Evolutionary conservation across 345 rosid genomes (phyloP), one percentile per base, ranked within the genome.

Genomic region (Eucalyptus erythrocorys): DNA sequence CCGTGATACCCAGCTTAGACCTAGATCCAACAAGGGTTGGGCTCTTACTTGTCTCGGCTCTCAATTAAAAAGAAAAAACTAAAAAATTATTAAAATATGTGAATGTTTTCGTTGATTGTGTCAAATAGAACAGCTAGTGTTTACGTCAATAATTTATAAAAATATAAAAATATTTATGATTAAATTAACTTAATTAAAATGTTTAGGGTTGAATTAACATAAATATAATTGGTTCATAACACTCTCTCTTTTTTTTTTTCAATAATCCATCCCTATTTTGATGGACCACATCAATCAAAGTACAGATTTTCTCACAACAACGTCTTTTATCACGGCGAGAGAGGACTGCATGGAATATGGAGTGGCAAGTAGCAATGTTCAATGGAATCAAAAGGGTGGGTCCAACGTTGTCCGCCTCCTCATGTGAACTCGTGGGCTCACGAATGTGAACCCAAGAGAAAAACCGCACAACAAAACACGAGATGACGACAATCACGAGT

Each of bases 61-160:
- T n/a, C n/a, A n/a, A n/a, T n/a, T n/a, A n/a, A n/a, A n/a, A n/a
- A n/a, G n/a, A n/a, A n/a, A n/a, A n/a, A n/a, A n/a, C n/a, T n/a
- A n/a, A n/a, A n/a, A n/a, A n/a, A n/a, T n/a, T 26, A 26, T 59
- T 11, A 59, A 59, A 59, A 26, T 8, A 26, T 26, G 4, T 26
- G 0, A 1, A 2, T 0, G 0, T 26, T 0, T 5, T 0, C 0
- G 1, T 0, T 1, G 0, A 24, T 5, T 12, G 0, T 27, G 13
- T 12, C 0, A 57, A 24, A 0, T 57, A 57, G 0, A 2, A 57
- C 0, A 0, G 0, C 0, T 12, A 27, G 8, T 5, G 0, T 57
- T 0, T 3, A 53, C 1, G 2, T 59, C 4, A 3, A 5, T 59
- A 0, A 21, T 51, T 0, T 21, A 1, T 51, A 51, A 51, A 51